These are phyloP conservation scores for Schoenoplectus tabernaemontani DNA, from an alignment of 202 grass and related monocot genomes.

Conservation along the genomic window DNA sequence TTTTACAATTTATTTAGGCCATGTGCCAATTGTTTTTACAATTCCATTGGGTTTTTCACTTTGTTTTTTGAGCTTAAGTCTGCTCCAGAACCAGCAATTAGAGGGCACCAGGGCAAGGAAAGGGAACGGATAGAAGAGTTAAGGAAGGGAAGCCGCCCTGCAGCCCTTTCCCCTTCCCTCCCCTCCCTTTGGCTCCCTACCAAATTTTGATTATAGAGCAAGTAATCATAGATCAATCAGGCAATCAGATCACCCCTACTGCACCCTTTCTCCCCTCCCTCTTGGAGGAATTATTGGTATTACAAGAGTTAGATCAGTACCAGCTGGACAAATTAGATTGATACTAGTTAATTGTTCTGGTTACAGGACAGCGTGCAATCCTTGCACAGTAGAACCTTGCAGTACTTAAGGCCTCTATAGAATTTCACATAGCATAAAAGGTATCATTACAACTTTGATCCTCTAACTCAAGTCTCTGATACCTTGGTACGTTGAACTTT, in stretches of 20 bases:
- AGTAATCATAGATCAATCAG: neutral
- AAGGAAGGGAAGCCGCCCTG: neutral
- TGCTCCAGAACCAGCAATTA: neutral
- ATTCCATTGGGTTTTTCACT: neutral
- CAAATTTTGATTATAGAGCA: neutral
- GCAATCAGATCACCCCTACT: neutral
- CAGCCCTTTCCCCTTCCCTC: neutral
- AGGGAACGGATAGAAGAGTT: neutral
- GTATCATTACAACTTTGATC: slow-evolving; percentile 17
- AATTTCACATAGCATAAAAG: slow-evolving; percentile 9
- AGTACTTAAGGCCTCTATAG: neutral
- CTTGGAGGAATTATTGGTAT: neutral
- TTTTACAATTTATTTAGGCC: slow-evolving; percentile 8
- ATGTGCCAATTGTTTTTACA: slow-evolving; percentile 7
- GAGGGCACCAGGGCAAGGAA: neutral
- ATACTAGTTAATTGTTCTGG: slow-evolving; percentile 9
- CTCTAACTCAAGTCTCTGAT: slow-evolving; percentile 24
- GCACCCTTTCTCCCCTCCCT: neutral
- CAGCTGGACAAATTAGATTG: neutral
- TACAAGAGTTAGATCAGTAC: neutral
- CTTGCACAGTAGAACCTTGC: slow-evolving; percentile 3
- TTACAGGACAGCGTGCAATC: neutral
- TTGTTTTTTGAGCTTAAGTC: neutral
- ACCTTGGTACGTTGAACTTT: slow-evolving; percentile 98
- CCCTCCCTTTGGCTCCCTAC: neutral